Base-by-base conservation (phyloP, 2,329 filamentous ascomycete genomes). In the Ploettnerulaceae sp. region DNA sequence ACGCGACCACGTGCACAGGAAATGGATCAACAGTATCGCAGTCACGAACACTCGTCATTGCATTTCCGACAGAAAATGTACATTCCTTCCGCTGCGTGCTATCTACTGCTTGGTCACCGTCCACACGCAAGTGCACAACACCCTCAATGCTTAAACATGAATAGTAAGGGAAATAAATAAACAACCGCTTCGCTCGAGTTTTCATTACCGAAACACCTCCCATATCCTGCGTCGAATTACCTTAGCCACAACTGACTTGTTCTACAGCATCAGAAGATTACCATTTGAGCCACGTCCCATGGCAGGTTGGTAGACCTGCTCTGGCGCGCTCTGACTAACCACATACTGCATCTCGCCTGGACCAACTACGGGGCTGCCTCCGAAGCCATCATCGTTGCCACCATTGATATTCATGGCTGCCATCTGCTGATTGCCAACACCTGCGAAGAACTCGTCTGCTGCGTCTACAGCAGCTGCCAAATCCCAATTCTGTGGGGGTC, bases 401-500 rank as follows among this genome's bases (percentile, higher is more conserved):
- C 64, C 70, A 56, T 79, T 76, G 48, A 89, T 73, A 47, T 76
- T 74, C 77, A 90, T 79, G 12, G 78, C 75, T 4, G 79, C 80
- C 82, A 89, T 86, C 63, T 86, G 82, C 64, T 83, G 79, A 49
- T 71, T 78, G 1, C 83, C 82, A n/a, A 89, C 73, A 34, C 81
- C 84, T 12, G 86, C 82, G 67, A 96, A 97, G 67, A 95, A 96
- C 12, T 84, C 81, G 61, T 96, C 91, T 7, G 90, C 91, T 45
- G 93, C 89, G 60, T 76, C 86, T 26, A 94, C 81, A 1, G 89
- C 89, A 20, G 81, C 79, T 3, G 79, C 74, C 47, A 89, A 72
- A 60, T 83, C 76, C 5, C 70, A 67, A 53, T 49, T 63, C 52
- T 57, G 50, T 11, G 55, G 47, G 11, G 56, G 56, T 7, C 55